These are phyloP conservation scores for Leishmania gerbilli DNA, from an alignment of 208 protist species.

Conservation along the genomic window DNA sequence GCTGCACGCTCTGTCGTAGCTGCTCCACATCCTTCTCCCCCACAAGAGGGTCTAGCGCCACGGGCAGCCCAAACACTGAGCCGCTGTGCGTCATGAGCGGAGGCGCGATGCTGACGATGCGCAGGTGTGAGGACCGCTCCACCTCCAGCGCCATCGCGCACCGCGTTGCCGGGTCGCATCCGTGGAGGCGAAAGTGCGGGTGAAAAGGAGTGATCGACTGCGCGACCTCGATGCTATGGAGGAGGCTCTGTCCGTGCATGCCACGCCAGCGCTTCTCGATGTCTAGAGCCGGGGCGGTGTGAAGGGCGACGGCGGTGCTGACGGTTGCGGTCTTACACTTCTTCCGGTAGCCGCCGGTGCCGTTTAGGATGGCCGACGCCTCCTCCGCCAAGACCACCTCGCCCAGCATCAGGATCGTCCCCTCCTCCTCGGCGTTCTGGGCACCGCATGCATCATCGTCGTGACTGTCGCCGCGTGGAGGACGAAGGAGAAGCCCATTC, in stretches of 20 bases:
- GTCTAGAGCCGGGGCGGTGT: constrained; percentile 35
- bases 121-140: constrained; percentile 24
- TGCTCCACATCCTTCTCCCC: constrained; percentile 51
- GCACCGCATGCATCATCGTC: not conserved
- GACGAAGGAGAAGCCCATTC: constrained; percentile 15
- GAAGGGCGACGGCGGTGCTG: constrained; percentile 14
- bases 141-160: constrained; percentile 25
- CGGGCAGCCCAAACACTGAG: constrained; percentile 27
- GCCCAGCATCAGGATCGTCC: constrained; percentile 53
- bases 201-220: constrained; percentile 19
- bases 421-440: constrained; percentile 4
- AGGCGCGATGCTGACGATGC: constrained; percentile 65
- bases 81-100: constrained; percentile 33
- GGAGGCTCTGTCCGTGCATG: constrained; percentile 43
- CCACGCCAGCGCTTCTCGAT: constrained; percentile 58
- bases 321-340: constrained; percentile 7
- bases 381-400: constrained; percentile 61
- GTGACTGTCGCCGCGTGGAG: not conserved
- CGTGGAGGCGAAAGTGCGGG: constrained; percentile 15
- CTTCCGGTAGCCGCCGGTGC: constrained; percentile 11
- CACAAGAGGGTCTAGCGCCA: constrained; percentile 39
- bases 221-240: constrained; percentile 43
- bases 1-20: constrained; percentile 41
- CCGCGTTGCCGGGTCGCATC: constrained; percentile 11
- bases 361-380: constrained; percentile 30